Conservation (phyloP, 148 eudicot species). For the Spergularia marina region DNA sequence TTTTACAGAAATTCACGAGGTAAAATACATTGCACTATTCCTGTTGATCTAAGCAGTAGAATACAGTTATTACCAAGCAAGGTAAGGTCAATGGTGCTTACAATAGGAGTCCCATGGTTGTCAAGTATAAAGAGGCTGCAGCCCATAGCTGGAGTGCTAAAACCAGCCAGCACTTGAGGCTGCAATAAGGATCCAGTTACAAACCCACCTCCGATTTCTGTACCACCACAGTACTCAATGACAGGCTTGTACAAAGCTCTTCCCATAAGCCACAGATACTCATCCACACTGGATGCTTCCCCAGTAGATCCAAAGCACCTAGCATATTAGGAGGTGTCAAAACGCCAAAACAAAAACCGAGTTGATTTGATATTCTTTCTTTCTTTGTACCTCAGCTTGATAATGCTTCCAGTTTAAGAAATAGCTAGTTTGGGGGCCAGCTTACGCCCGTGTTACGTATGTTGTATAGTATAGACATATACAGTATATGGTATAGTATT, state of each 20-base stretch:
- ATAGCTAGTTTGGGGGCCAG: too few species aligned
- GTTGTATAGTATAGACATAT: too few species aligned
- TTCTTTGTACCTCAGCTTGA: background rate
- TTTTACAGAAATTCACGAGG: background rate
- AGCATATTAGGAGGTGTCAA: conserved; percentile 10
- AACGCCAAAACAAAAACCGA: background rate
- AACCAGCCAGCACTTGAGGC: conserved; percentile 80
- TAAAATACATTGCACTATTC: background rate
- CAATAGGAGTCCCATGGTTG: conserved; percentile 61
- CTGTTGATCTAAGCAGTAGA: background rate
- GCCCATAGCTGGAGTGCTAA: conserved; percentile 94
- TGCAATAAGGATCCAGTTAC: conserved; percentile 80
- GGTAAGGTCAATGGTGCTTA: conserved; percentile 42
- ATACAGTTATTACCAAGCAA: background rate
- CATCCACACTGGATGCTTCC: conserved; percentile 94
- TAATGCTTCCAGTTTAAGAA: background rate
- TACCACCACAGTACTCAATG: conserved; percentile 95
- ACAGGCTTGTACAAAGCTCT: conserved; percentile 88
- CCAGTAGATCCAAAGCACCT: conserved; percentile 96
- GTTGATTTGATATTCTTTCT: background rate
- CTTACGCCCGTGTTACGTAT: too few species aligned
- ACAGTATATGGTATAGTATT: too few species aligned
- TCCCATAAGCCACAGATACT: conserved; percentile 95
- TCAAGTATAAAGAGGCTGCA: conserved; percentile 76
- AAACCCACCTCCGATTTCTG: conserved; percentile 96